Evolutionary conservation across 805 yeast species (phyloP), one percentile per base, ranked within the genome.

Genomic region (Grigorovia yakushimaensis): DNA sequence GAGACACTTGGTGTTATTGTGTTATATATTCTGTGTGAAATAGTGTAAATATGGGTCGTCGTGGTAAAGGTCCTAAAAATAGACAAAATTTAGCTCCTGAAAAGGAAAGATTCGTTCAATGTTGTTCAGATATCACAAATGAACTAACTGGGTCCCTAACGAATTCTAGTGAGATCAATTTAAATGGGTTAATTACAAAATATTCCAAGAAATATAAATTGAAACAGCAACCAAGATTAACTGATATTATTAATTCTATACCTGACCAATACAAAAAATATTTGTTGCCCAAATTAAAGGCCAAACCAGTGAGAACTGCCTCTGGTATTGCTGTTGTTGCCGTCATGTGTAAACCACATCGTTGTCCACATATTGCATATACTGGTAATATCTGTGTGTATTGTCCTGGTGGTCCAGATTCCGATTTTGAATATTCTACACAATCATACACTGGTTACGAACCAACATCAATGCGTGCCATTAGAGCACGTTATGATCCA

Each of bases 381-480:
- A 93, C 98, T 0, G 98, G 98, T 51, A 93, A 93, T 62, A 93
- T 93, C 52, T 93, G 98, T 72, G 98, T 93, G 11, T 93, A 85
- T 64, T 93, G 98, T 70, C 98, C 98, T 5, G 98, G 98, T 50
- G 98, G 98, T 2, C 98, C 98, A 3, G 98, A 93, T 65, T 84
- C 95, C 1, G 98, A 93, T 68, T 93, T 93, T 62, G 98, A 93
- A 64, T 93, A 93, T 67, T 87, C 96, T 1, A 93, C 98, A 3
- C 98, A 93, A 68, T 88, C 97, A 4, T 93, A 93, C 61, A 93
- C 98, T 0, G 98, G 98, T 37, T 93, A 93, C 62, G 98, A 93
- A 65, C 98, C 98, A 8, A 93, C 98, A 0, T 88, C 97, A 0
- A 93, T 93, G 98, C 77, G 98, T 59, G 98, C 98, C n/a, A 93